Evolutionary conservation across 75 land plant species (phyloP).

Genomic region (Sequoiadendron giganteum): DNA sequence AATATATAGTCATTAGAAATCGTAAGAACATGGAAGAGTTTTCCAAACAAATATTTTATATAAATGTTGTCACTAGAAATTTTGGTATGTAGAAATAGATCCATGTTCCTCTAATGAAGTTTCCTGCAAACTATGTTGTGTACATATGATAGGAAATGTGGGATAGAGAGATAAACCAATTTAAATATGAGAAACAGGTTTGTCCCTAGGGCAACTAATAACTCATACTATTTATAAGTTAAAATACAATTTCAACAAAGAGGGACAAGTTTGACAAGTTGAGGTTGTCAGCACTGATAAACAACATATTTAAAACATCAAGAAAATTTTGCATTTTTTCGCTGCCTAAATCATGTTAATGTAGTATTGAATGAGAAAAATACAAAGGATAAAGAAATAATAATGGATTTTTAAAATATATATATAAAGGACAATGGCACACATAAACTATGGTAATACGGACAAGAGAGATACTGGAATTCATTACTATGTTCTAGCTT

Average conservation of each 20-base stretch:
- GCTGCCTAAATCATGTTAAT: background rate
- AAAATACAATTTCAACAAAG: background rate
- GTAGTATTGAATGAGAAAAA: background rate
- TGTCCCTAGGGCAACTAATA: background rate
- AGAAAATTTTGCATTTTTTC: background rate
- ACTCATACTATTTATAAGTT: too few species aligned
- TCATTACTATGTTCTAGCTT: slow-evolving; percentile 71
- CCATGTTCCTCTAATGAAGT: too few species aligned
- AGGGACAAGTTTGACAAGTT: background rate
- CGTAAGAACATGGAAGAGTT: too few species aligned
- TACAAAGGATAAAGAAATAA: background rate
- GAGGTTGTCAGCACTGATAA: background rate
- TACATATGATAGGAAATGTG: too few species aligned
- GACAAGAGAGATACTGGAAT: slow-evolving; percentile 35
- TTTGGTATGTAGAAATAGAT: too few species aligned
- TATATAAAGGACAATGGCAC: background rate
- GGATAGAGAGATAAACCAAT: too few species aligned
- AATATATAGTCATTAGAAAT: too few species aligned
- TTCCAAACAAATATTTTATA: too few species aligned
- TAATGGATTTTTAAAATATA: too few species aligned
- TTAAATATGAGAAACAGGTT: background rate
- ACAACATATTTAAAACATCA: background rate
- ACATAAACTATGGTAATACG: background rate
- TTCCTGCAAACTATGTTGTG: too few species aligned
- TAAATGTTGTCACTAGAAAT: too few species aligned